Evolutionary conservation across 163 green algal species (phyloP).

Genomic region (Chlamydomonas reinhardtii): DNA sequence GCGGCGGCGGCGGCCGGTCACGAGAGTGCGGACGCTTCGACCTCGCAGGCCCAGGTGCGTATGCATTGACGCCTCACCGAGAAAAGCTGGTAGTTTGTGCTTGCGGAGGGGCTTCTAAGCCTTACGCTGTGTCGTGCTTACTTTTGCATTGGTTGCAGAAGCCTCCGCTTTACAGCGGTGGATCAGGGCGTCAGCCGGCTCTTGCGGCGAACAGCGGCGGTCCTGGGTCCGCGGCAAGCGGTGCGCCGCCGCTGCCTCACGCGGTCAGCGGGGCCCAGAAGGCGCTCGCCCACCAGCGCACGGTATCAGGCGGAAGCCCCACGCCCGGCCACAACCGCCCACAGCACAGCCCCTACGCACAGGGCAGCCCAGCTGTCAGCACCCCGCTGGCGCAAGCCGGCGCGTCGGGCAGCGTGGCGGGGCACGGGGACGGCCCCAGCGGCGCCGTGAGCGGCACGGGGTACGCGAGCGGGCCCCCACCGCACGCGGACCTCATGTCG

Average conservation of each 20-base stretch:
- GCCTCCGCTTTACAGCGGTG: background rate
- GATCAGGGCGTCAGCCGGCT: background rate
- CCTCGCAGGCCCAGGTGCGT: too few species aligned
- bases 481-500: too few species aligned
- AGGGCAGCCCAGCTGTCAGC: background rate
- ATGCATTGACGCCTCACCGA: too few species aligned
- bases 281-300: background rate
- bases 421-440: background rate
- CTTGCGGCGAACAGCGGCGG: background rate
- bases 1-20: too few species aligned
- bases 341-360: too few species aligned
- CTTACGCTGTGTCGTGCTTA: too few species aligned
- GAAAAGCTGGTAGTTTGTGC: too few species aligned
- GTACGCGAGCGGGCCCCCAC: background rate
- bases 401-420: background rate
- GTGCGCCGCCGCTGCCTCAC: too few species aligned
- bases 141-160: background rate
- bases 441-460: too few species aligned
- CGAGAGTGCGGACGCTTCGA: too few species aligned
- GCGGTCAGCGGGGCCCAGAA: too few species aligned
- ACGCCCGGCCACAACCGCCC: background rate
- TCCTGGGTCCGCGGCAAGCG: background rate
- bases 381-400: background rate
- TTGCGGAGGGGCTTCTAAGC: too few species aligned
- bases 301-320: background rate